These are phyloP conservation scores for Talaromyces islandicus DNA, from an alignment of 2,329 filamentous ascomycete species.

Conservation along the genomic window DNA sequence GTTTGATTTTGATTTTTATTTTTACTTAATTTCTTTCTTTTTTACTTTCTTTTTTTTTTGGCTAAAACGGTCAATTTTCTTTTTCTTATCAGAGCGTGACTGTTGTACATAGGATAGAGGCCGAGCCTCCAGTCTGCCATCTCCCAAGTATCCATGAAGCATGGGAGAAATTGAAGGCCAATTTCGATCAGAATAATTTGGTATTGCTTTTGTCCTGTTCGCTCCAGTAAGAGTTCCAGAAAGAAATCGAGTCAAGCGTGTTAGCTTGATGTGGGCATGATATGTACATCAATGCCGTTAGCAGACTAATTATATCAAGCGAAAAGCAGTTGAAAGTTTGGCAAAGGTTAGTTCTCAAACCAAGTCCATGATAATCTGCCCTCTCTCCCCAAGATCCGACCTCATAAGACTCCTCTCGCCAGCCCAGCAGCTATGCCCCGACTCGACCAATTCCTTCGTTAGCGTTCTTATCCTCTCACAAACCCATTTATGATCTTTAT, in stretches of 20 bases:
- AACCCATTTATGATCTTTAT: conserved; percentile 29
- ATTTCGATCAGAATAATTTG: neutral
- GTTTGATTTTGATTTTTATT: neutral
- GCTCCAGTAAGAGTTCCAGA: too few species aligned
- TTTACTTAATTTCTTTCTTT: too few species aligned
- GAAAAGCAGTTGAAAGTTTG: too few species aligned
- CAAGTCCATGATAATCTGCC: conserved; percentile 24
- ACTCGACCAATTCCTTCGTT: conserved; percentile 23
- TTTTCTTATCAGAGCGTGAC: neutral
- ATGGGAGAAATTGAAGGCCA: neutral
- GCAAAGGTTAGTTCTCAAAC: neutral
- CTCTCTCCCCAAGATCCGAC: conserved; percentile 20
- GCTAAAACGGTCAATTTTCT: neutral
- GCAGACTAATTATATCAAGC: neutral
- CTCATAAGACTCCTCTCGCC: conserved; percentile 13
- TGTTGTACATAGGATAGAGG: neutral
- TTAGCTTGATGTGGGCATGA: too few species aligned
- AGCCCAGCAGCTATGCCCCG: neutral
- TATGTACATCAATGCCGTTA: too few species aligned
- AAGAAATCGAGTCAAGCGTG: too few species aligned
- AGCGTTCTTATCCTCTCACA: conserved; percentile 21
- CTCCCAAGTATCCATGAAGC: neutral
- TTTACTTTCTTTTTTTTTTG: neutral
- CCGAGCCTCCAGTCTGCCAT: neutral
- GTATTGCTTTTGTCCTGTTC: neutral